Evolutionary conservation across 164 flowering plant species (phyloP).

Genomic region (Akebia trifoliata): DNA sequence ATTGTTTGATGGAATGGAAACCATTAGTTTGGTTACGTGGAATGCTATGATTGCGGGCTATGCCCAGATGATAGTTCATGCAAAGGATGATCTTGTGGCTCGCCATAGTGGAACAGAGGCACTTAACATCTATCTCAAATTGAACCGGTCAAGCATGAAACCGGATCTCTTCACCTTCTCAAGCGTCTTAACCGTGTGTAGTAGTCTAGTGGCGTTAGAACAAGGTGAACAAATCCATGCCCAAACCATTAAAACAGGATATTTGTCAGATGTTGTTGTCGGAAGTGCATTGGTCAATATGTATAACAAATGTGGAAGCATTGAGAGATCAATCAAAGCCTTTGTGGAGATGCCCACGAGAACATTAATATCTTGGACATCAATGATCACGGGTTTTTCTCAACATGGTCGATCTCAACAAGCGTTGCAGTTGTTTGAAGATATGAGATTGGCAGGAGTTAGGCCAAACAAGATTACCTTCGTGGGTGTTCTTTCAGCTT

Average conservation of each 20-base stretch:
- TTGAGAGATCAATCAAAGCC: slow-evolving; percentile 46
- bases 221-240: slow-evolving; percentile 89
- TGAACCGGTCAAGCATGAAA: slow-evolving; percentile 47
- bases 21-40: slow-evolving; percentile 59
- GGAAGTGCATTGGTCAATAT: slow-evolving; percentile 72
- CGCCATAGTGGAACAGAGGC: slow-evolving; percentile 58
- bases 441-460: slow-evolving; percentile 73
- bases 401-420: slow-evolving; percentile 59
- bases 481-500: slow-evolving; percentile 79
- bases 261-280: slow-evolving; percentile 70
- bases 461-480: slow-evolving; percentile 79
- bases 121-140: slow-evolving; percentile 42
- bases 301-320: slow-evolving; percentile 65
- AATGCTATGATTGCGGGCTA: slow-evolving; percentile 86
- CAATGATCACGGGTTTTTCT: slow-evolving; percentile 74
- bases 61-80: slow-evolving; percentile 48
- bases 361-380: slow-evolving; percentile 62
- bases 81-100: slow-evolving; percentile 35
- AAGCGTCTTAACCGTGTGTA: slow-evolving; percentile 60
- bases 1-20: slow-evolving; percentile 48
- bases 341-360: slow-evolving; percentile 57
- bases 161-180: slow-evolving; percentile 73
- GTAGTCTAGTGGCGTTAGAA: slow-evolving; percentile 56
- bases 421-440: slow-evolving; percentile 78
- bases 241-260: slow-evolving; percentile 62